A percentile compares a stretch with the other conserved stretches of the same genome.
These are phyloP conservation scores for Penicillium alfredii DNA, from an alignment of 495 filamentous ascomycete genomes.

Conservation along the genomic window DNA sequence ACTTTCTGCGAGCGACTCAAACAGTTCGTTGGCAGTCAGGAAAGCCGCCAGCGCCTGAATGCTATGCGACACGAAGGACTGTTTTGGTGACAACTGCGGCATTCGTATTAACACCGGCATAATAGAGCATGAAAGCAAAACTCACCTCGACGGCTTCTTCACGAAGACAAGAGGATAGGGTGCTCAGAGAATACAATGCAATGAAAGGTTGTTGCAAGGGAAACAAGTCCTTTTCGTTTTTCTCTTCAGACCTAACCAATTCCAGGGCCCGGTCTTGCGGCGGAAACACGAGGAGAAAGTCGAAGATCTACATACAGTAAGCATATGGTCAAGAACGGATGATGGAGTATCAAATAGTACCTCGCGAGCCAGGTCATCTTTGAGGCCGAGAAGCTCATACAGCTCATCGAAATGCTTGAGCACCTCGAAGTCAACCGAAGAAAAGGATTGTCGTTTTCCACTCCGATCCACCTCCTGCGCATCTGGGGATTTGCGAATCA, in stretches of 20 bases:
- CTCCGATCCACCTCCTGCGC: constrained; percentile 24
- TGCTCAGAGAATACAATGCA: constrained; percentile 65
- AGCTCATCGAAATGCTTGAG: constrained; percentile 80
- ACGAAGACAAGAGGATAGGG: constrained; percentile 49
- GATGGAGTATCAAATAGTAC: constrained; percentile 29
- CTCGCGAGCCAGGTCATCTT: constrained; percentile 64
- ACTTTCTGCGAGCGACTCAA: constrained; percentile 12
- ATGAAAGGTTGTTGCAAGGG: constrained; percentile 66
- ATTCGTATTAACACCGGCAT: constrained; percentile 5
- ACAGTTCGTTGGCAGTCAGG: constrained; percentile 33
- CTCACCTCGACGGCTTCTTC: constrained; percentile 39
- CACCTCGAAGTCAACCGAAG: constrained; percentile 64
- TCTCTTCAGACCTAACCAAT: constrained; percentile 49
- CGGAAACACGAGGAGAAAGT: constrained; percentile 68
- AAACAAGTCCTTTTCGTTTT: constrained; percentile 54
- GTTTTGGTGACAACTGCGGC: constrained; percentile 29
- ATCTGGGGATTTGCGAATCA: constrained; percentile 44
- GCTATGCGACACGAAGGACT: constrained; percentile 40
- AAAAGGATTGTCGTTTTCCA: constrained; percentile 31
- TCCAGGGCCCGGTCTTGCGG: constrained; percentile 56
- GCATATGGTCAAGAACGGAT: background rate
- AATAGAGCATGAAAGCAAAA: background rate
- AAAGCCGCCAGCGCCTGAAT: constrained; percentile 36
- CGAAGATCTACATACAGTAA: constrained; percentile 53
- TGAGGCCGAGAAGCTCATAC: constrained; percentile 72